Evolutionary conservation across 164 flowering plant species (phyloP).

Genomic region (Amborella trichopoda): DNA sequence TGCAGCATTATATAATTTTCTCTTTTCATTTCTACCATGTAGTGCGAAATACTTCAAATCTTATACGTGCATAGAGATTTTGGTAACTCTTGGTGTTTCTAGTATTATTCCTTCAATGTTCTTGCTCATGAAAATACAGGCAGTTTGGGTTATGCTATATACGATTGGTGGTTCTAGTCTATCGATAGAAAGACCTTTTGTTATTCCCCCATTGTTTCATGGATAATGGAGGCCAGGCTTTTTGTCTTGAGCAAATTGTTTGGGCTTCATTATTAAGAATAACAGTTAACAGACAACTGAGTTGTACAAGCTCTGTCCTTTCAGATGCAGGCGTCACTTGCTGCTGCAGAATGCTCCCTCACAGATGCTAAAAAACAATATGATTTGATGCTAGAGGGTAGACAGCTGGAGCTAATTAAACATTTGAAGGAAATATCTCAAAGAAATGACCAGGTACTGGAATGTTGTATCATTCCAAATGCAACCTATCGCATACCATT

Average conservation of each 20-base stretch:
- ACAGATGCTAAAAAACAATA: constrained; percentile 65
- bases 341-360: constrained; percentile 55
- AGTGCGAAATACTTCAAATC: too few species aligned
- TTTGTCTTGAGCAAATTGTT: constrained; percentile 3
- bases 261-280: background rate
- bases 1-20: too few species aligned
- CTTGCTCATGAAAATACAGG: too few species aligned
- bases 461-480: background rate
- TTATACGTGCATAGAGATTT: too few species aligned
- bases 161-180: too few species aligned
- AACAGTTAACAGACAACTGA: background rate
- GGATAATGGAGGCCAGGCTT: too few species aligned
- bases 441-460: constrained; percentile 90
- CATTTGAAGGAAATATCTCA: constrained; percentile 93
- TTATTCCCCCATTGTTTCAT: too few species aligned
- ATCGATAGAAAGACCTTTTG: too few species aligned
- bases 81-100: too few species aligned
- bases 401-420: constrained; percentile 74
- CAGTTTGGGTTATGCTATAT: too few species aligned
- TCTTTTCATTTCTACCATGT: too few species aligned
- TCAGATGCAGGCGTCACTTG: constrained; percentile 49
- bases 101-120: too few species aligned
- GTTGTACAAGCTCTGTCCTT: constrained; percentile 9
- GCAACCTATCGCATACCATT: background rate
- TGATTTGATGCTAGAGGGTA: constrained; percentile 74